Evolutionary conservation across 306 rosid genomes (phyloP).

Genomic region (Hylodesmum podocarpum): DNA sequence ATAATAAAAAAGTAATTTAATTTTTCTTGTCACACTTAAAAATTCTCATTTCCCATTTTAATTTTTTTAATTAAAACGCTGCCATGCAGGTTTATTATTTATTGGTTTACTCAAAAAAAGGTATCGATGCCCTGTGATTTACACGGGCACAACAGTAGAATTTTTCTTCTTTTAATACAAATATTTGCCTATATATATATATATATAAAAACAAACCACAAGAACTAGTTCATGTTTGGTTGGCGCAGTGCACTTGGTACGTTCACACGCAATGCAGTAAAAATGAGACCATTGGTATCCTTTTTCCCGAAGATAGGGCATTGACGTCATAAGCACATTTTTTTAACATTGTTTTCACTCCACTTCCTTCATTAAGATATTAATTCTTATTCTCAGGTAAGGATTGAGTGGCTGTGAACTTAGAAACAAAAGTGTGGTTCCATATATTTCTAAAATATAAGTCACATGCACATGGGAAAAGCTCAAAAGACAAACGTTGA

Average conservation of each 20-base stretch:
- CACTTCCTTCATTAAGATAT: constrained; percentile 5
- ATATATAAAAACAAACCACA: too few species aligned
- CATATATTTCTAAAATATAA: neutral
- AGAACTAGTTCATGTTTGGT: neutral
- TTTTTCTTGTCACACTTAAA: too few species aligned
- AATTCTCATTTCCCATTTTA: too few species aligned
- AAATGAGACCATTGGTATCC: neutral
- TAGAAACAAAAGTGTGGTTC: neutral
- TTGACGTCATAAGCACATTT: neutral
- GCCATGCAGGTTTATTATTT: too few species aligned
- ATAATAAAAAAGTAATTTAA: too few species aligned
- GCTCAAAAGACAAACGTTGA: constrained; percentile 20
- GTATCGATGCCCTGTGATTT: too few species aligned
- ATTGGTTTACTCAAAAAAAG: too few species aligned
- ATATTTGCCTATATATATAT: too few species aligned
- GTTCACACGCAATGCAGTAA: neutral
- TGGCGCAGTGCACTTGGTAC: neutral
- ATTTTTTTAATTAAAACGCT: too few species aligned
- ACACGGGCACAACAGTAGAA: too few species aligned
- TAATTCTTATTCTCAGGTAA: constrained; percentile 7
- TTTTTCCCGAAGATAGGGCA: neutral
- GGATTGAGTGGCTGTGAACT: constrained; percentile 10
- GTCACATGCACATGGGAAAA: constrained; percentile 13
- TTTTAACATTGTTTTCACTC: constrained; percentile 3
- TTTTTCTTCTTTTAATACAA: too few species aligned